phyloP scores from a whole-genome alignment of 805 yeast species.

The Tetrapisispora namnaoensis region DNA sequence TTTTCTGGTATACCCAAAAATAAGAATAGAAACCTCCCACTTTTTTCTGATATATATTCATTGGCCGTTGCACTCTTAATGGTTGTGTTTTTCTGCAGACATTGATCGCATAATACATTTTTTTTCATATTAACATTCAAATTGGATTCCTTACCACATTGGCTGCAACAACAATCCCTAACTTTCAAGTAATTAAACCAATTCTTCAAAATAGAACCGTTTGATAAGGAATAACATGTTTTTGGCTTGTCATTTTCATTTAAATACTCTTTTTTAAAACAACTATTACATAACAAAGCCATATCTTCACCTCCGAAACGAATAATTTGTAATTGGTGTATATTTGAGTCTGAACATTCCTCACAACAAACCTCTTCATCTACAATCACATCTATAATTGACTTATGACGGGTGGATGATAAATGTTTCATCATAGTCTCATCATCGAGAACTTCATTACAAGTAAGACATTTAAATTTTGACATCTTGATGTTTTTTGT shows the following conservation, averaged over 20 bases:
- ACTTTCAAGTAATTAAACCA: conserved; percentile 39
- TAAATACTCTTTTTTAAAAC: conserved; percentile 32
- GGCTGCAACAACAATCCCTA: conserved; percentile 40
- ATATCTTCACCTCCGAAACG: conserved; percentile 49
- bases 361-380: conserved; percentile 44
- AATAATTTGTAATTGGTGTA: conserved; percentile 42
- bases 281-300: conserved; percentile 38
- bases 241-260: conserved; percentile 33
- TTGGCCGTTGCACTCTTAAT: conserved; percentile 3
- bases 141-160: conserved; percentile 35
- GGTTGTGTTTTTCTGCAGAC: conserved; percentile 25
- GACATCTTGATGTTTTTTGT: background rate
- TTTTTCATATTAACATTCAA: conserved; percentile 30
- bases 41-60: conserved; percentile 36
- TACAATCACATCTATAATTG: conserved; percentile 28
- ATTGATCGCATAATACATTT: conserved; percentile 35
- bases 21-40: conserved; percentile 38
- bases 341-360: conserved; percentile 43
- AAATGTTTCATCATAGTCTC: conserved; percentile 43
- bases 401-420: conserved; percentile 44
- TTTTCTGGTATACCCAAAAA: conserved; percentile 41
- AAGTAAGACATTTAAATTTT: conserved; percentile 38
- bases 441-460: conserved; percentile 30
- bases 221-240: conserved; percentile 41
- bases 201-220: conserved; percentile 46